A percentile compares a stretch with the other conserved stretches of the same genome.
Evolutionary conservation across 1,284 basidiomycete species (phyloP).

Genomic region (Microbotryum silenes-acaulis): DNA sequence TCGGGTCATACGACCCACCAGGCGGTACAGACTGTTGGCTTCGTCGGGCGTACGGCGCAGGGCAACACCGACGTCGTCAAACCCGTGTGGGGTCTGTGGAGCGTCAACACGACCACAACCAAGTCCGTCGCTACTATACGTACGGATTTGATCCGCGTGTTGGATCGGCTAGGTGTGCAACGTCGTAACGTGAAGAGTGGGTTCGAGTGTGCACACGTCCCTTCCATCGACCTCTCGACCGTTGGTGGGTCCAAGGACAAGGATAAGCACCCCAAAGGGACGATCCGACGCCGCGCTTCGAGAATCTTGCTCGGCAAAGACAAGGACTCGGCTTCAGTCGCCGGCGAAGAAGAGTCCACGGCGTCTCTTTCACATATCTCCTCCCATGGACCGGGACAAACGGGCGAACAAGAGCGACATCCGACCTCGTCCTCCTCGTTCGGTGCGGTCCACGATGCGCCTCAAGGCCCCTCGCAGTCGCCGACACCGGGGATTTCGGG

Average conservation of each 20-base stretch:
- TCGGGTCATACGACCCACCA: slow-evolving; percentile 13
- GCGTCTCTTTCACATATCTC: slow-evolving; percentile 52
- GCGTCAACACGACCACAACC: slow-evolving; percentile 86
- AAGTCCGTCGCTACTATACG: slow-evolving; percentile 75
- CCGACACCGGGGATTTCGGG: slow-evolving; percentile 30
- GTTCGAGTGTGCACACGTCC: slow-evolving; percentile 91
- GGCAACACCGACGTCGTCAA: slow-evolving; percentile 16
- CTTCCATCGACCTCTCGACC: slow-evolving; percentile 79
- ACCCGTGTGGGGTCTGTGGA: slow-evolving; percentile 41
- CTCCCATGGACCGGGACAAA: slow-evolving; percentile 34
- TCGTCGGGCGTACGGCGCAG: slow-evolving; percentile 13
- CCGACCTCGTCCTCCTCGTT: slow-evolving; percentile 28
- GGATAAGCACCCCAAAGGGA: slow-evolving; percentile 35
- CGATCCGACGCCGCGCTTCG: slow-evolving; percentile 62
- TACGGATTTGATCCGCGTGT: slow-evolving; percentile 71
- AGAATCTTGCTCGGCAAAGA: slow-evolving; percentile 56
- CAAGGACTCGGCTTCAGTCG: slow-evolving; percentile 41
- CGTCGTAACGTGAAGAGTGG: slow-evolving; percentile 83
- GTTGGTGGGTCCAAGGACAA: slow-evolving; percentile 43
- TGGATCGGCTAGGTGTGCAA: slow-evolving; percentile 89
- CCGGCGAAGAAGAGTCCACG: slow-evolving; percentile 51
- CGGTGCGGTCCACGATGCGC: slow-evolving; percentile 1
- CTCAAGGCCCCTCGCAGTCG: background rate
- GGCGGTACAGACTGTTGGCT: slow-evolving; percentile 17
- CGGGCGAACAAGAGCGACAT: slow-evolving; percentile 10